These are phyloP conservation scores for Corymbia calophylla DNA, from an alignment of 441 rosid genomes.

Conservation along the genomic window DNA sequence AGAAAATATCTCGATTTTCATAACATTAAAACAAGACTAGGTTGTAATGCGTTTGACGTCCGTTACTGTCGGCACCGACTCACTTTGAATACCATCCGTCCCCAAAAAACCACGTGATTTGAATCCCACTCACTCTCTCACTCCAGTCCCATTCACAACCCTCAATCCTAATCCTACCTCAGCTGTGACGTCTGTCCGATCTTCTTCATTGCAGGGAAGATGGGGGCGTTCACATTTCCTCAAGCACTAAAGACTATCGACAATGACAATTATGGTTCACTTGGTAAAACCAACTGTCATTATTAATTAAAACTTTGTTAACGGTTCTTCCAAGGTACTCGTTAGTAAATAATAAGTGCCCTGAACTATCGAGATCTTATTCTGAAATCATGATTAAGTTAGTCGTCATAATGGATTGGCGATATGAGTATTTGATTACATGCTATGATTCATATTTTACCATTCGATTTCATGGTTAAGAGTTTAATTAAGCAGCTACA, in stretches of 20 bases:
- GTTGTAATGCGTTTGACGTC: background rate
- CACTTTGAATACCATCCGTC: too few species aligned
- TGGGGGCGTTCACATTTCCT: background rate
- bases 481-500: rapidly evolving
- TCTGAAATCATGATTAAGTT: background rate
- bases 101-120: too few species aligned
- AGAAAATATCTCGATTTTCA: background rate
- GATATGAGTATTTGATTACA: rapidly evolving
- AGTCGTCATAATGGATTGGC: background rate
- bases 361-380: background rate
- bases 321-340: too few species aligned
- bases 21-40: background rate
- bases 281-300: background rate
- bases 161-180: background rate
- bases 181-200: background rate
- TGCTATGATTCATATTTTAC: background rate
- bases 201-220: background rate
- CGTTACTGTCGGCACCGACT: background rate
- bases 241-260: background rate
- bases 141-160: too few species aligned
- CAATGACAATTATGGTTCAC: background rate
- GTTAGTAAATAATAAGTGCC: background rate
- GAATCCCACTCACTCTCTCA: too few species aligned
- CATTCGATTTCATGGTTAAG: background rate
- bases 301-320: too few species aligned